A percentile compares a stretch with the other conserved stretches of the same genome.
Evolutionary conservation across 176 grass and related monocot species (phyloP).

Genomic region (Elymus sibiricus): DNA sequence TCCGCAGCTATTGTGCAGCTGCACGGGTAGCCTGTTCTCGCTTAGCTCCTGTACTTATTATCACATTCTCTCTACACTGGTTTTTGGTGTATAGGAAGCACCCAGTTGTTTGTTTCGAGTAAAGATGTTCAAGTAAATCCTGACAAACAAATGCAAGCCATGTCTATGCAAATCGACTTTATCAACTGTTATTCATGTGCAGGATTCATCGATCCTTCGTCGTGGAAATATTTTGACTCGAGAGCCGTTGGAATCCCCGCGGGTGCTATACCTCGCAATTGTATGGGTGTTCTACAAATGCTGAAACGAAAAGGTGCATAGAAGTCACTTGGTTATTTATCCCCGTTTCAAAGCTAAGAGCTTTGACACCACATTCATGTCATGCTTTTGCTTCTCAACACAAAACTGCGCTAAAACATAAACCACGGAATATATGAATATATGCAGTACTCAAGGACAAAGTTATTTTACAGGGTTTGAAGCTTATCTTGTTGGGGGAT

Average conservation of each 20-base stretch:
- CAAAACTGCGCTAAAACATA: not conserved
- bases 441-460: slow-evolving; percentile 23
- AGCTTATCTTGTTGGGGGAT: slow-evolving; percentile 92
- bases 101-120: not conserved
- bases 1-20: not conserved
- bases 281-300: slow-evolving; percentile 46
- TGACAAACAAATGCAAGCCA: not conserved
- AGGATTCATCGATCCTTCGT: slow-evolving; percentile 65
- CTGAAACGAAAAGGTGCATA: slow-evolving; percentile 53
- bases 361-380: slow-evolving; percentile 14
- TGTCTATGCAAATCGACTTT: not conserved
- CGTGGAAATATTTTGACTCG: slow-evolving; percentile 58
- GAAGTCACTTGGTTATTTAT: not conserved
- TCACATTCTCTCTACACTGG: not conserved
- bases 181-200: not conserved
- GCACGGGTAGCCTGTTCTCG: not conserved
- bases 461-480: slow-evolving; percentile 55
- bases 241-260: slow-evolving; percentile 49
- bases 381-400: slow-evolving; percentile 23
- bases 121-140: not conserved
- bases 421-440: not conserved
- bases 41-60: not conserved
- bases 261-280: slow-evolving; percentile 36
- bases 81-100: not conserved
- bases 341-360: not conserved